phyloP scores from a whole-genome alignment of 2,329 filamentous ascomycete species.

The Penicillium palitans region DNA sequence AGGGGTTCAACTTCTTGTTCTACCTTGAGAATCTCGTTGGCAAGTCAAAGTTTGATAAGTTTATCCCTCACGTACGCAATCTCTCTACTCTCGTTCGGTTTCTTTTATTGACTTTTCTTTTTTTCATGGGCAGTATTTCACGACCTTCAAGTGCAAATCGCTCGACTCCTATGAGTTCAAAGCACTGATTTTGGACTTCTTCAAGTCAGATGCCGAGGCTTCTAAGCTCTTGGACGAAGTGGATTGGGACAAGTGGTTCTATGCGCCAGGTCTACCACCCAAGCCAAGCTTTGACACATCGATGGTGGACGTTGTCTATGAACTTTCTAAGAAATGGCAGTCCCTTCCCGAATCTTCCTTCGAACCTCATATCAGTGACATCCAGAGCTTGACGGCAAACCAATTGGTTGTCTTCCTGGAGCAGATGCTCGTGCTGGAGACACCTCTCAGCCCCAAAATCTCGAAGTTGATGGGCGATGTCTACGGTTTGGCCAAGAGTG shows the following conservation, averaged over 20 bases:
- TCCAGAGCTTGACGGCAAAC: slow-evolving; percentile 75
- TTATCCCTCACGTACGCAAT: slow-evolving; percentile 71
- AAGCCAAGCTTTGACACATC: slow-evolving; percentile 91
- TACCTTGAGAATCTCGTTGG: slow-evolving; percentile 84
- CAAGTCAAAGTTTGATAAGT: slow-evolving; percentile 85
- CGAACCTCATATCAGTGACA: slow-evolving; percentile 66
- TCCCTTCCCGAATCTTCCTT: slow-evolving; percentile 50
- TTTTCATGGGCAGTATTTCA: slow-evolving; percentile 65
- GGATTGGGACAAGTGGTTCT: slow-evolving; percentile 90
- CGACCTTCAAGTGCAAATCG: slow-evolving; percentile 78
- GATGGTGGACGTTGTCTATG: slow-evolving; percentile 81
- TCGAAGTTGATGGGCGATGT: slow-evolving; percentile 70
- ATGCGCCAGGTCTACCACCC: slow-evolving; percentile 80
- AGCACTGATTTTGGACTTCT: slow-evolving; percentile 81
- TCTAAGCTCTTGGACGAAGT: slow-evolving; percentile 66
- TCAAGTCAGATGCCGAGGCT: slow-evolving; percentile 64
- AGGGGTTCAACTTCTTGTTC: slow-evolving; percentile 93
- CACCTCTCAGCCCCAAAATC: slow-evolving; percentile 63
- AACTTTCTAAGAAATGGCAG: slow-evolving; percentile 79
- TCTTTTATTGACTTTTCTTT: slow-evolving; percentile 7
- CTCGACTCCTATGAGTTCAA: slow-evolving; percentile 96
- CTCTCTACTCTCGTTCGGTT: background rate
- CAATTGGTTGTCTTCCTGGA: slow-evolving; percentile 92
- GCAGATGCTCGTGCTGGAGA: slow-evolving; percentile 66
- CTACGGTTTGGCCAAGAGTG: slow-evolving; percentile 71